These are phyloP conservation scores for Xylaria sp. DNA, from an alignment of 2,329 filamentous ascomycete genomes.

Conservation along the genomic window DNA sequence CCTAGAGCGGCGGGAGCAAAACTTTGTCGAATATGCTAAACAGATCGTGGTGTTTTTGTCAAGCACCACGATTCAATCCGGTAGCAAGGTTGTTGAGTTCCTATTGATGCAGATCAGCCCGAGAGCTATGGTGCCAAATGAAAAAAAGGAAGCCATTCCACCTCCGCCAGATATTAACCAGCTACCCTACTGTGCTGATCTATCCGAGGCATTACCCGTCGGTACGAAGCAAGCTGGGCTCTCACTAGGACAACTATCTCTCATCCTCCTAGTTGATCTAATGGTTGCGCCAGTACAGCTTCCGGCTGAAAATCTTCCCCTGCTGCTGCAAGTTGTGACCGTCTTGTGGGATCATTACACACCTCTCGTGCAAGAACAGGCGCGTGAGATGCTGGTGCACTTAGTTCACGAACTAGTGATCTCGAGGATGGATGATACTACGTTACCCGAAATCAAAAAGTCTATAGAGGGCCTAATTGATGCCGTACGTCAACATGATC, in stretches of 20 bases:
- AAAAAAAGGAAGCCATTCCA: constrained; percentile 76
- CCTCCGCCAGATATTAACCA: constrained; percentile 77
- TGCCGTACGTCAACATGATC: constrained; percentile 83
- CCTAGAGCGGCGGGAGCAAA: constrained; percentile 93
- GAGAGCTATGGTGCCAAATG: constrained; percentile 95
- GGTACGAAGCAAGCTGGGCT: constrained; percentile 94
- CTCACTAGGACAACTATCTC: constrained; percentile 89
- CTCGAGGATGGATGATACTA: constrained; percentile 76
- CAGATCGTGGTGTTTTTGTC: constrained; percentile 98
- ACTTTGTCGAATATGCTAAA: constrained; percentile 97
- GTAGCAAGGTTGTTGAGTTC: constrained; percentile 93
- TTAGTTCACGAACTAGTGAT: constrained; percentile 96
- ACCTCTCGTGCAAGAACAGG: constrained; percentile 93
- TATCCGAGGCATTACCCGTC: constrained; percentile 80
- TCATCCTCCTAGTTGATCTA: constrained; percentile 94
- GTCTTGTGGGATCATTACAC: constrained; percentile 99
- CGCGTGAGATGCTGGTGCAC: constrained; percentile 97
- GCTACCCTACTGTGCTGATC: constrained; percentile 90
- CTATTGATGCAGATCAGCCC: constrained; percentile 90
- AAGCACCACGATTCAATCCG: constrained; percentile 77
- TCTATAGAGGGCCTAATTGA: constrained; percentile 91
- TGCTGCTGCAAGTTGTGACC: constrained; percentile 89
- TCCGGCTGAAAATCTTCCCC: constrained; percentile 80
- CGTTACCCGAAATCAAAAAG: constrained; percentile 70
- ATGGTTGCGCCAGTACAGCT: constrained; percentile 93